These are phyloP conservation scores for Anthoceros angustus DNA, from an alignment of 225 moss, liverwort and hornwort genomes.

Conservation along the genomic window DNA sequence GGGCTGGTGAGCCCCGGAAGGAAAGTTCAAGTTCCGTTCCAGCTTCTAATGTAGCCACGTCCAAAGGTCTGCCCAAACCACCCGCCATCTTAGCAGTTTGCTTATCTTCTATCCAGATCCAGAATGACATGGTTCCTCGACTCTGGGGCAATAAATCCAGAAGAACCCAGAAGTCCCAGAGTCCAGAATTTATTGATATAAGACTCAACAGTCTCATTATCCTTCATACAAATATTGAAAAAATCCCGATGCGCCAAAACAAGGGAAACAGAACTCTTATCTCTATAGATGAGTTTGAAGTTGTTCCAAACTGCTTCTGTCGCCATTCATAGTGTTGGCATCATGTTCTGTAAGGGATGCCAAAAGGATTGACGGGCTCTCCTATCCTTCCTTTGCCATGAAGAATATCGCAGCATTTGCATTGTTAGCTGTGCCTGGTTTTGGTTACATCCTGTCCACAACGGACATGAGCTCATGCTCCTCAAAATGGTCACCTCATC, in stretches of 20 bases:
- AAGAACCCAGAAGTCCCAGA: too few relatives aligned
- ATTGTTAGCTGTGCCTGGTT: not conserved
- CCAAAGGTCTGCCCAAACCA: not conserved
- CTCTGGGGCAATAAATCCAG: too few relatives aligned
- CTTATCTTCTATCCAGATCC: not conserved
- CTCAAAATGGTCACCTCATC: not conserved
- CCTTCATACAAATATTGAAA: not conserved
- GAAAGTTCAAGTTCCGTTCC: not conserved
- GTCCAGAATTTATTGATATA: not conserved
- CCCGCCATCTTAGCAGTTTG: not conserved
- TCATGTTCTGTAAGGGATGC: not conserved
- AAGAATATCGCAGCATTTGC: constrained; percentile 1
- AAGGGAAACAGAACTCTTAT: constrained; percentile 1
- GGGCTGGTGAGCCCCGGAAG: too few relatives aligned
- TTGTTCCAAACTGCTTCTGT: not conserved
- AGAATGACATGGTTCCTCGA: constrained; percentile 1
- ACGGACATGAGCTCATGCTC: not conserved
- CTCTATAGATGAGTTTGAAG: not conserved
- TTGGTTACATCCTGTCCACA: not conserved
- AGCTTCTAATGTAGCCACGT: not conserved
- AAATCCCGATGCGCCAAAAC: not conserved
- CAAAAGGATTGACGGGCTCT: not conserved
- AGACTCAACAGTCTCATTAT: too few relatives aligned
- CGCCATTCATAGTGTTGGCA: not conserved
- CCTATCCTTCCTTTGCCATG: not conserved